These are phyloP conservation scores for Tolypocladium guangdongense DNA, from an alignment of 2,329 filamentous ascomycete species.

Conservation along the genomic window DNA sequence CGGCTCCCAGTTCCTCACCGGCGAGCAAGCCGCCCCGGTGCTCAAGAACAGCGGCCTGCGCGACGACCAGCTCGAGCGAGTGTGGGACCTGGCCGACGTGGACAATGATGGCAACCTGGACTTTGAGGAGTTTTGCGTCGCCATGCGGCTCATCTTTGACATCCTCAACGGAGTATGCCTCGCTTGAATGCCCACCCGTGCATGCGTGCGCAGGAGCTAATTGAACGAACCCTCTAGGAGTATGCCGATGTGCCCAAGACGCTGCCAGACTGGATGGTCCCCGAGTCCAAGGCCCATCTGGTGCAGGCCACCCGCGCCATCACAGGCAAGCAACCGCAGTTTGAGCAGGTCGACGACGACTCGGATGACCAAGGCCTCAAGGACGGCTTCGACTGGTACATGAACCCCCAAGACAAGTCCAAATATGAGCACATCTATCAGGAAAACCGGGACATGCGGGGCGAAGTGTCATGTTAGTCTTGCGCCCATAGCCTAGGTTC, in stretches of 20 bases:
- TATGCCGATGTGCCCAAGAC: constrained; percentile 76
- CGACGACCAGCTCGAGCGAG: constrained; percentile 77
- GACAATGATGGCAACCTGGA: constrained; percentile 96
- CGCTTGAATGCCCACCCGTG: not conserved
- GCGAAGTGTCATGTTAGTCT: constrained; percentile 65
- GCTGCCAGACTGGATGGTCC: constrained; percentile 92
- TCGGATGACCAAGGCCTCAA: constrained; percentile 76
- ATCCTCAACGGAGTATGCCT: constrained; percentile 73
- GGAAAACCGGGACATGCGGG: constrained; percentile 78
- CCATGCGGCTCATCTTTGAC: constrained; percentile 97
- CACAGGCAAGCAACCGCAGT: constrained; percentile 66
- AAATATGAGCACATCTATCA: constrained; percentile 98
- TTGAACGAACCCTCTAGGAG: constrained; percentile 44
- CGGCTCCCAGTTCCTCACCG: constrained; percentile 47
- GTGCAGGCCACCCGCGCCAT: constrained; percentile 76
- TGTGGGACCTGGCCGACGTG: constrained; percentile 96
- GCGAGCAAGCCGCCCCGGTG: constrained; percentile 50
- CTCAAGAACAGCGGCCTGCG: constrained; percentile 53
- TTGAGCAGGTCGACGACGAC: constrained; percentile 77
- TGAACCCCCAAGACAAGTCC: constrained; percentile 78
- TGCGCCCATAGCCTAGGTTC: not conserved
- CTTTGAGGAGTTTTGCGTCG: constrained; percentile 99
- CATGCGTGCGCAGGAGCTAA: not conserved
- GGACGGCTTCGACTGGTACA: constrained; percentile 99
- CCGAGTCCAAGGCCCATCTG: constrained; percentile 86